Evolutionary conservation across 176 grass and related monocot genomes (phyloP).

Genomic region (Poa pratensis): DNA sequence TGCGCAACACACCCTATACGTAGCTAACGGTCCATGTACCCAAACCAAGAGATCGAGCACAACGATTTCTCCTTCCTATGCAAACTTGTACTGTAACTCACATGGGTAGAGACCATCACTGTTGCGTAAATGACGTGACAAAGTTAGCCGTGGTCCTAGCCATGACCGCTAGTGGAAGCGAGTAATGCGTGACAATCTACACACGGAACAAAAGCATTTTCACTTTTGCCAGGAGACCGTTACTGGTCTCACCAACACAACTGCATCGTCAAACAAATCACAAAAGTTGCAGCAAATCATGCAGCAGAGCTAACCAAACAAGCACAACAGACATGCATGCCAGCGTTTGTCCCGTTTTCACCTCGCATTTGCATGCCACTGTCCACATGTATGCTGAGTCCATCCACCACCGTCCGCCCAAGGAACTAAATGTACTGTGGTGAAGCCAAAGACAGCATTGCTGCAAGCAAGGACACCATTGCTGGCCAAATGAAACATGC

Average conservation of each 20-base stretch:
- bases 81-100: background rate
- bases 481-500: background rate
- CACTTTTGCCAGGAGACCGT: background rate
- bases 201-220: background rate
- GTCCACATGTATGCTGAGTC: background rate
- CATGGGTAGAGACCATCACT: background rate
- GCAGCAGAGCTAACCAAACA: background rate
- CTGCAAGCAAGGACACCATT: conserved; percentile 12
- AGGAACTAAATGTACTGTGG: background rate
- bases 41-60: background rate
- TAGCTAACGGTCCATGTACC: background rate
- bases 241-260: background rate
- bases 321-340: background rate
- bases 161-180: background rate
- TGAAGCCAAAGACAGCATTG: background rate
- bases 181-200: background rate
- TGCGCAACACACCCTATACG: too few species aligned
- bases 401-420: too few species aligned
- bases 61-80: background rate
- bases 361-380: background rate
- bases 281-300: background rate
- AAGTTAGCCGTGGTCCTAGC: conserved; percentile 27
- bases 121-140: conserved; percentile 14
- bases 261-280: background rate
- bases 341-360: background rate